phyloP scores from a whole-genome alignment of 108 stramenopile species.

The Skeletonema menzelii region DNA sequence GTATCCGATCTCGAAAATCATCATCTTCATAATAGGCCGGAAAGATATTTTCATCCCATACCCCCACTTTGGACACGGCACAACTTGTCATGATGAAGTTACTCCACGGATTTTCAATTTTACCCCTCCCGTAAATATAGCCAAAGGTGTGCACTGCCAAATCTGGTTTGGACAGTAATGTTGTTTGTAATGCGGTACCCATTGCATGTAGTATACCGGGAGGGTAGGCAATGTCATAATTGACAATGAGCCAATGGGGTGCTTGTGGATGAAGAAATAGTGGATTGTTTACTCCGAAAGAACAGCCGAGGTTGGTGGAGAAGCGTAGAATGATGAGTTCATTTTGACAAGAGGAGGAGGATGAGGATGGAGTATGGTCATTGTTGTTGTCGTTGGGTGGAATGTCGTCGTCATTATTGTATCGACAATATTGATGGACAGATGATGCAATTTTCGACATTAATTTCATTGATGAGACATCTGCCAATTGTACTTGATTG shows the following conservation, averaged over 20 bases:
- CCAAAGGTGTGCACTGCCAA: conserved; percentile 43
- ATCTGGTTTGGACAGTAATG: conserved; percentile 2
- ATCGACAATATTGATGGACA: conserved; percentile 35
- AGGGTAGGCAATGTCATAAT: conserved; percentile 51
- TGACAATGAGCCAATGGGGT: conserved; percentile 41
- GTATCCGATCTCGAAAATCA: conserved; percentile 41
- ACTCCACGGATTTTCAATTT: conserved; percentile 48
- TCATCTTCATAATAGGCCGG: conserved; percentile 52
- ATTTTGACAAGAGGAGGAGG: conserved; percentile 12
- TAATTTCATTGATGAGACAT: conserved; percentile 14
- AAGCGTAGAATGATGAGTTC: conserved; percentile 47
- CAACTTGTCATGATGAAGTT: conserved; percentile 46
- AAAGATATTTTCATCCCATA: conserved; percentile 47
- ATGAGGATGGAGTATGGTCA: neutral
- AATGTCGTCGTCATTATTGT: conserved; percentile 1
- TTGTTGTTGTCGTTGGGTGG: neutral
- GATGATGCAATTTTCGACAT: conserved; percentile 37
- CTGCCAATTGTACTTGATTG: conserved; percentile 22
- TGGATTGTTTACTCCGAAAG: conserved; percentile 40
- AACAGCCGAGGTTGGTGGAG: conserved; percentile 43
- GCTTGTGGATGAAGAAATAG: conserved; percentile 36
- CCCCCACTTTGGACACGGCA: conserved; percentile 35
- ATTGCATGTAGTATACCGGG: conserved; percentile 22
- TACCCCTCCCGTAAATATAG: conserved; percentile 43
- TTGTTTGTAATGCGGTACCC: conserved; percentile 18